Evolutionary conservation across 73 alveolate species (phyloP).

Genomic region (Symbiodinium pilosum): DNA sequence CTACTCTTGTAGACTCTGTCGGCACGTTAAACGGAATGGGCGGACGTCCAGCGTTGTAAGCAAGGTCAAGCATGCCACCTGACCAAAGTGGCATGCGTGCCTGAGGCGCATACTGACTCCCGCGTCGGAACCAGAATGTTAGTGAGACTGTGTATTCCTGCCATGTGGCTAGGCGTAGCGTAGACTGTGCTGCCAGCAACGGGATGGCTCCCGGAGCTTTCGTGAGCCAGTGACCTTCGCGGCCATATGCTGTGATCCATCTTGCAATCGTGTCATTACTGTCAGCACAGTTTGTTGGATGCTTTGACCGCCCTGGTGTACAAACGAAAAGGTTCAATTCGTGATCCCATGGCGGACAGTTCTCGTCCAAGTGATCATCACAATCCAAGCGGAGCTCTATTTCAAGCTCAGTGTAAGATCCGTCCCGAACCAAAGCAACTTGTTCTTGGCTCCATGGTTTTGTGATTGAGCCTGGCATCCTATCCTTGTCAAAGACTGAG

Average conservation of each 20-base stretch:
- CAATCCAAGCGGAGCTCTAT: conserved; percentile 44
- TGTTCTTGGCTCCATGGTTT: neutral
- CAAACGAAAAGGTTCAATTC: conserved; percentile 71
- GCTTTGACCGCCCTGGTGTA: neutral
- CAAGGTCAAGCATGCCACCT: neutral
- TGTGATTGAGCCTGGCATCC: conserved; percentile 35
- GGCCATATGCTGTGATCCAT: conserved; percentile 79
- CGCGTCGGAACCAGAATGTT: conserved; percentile 50
- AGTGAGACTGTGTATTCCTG: conserved; percentile 71
- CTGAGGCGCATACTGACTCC: neutral
- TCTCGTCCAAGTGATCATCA: conserved; percentile 65
- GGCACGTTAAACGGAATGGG: conserved; percentile 29
- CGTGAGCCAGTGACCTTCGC: conserved; percentile 65
- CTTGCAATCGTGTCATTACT: neutral
- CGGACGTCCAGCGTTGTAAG: conserved; percentile 29
- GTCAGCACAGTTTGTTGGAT: neutral
- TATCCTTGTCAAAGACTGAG: neutral
- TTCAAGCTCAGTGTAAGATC: conserved; percentile 7
- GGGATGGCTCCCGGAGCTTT: conserved; percentile 6
- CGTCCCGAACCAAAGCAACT: neutral
- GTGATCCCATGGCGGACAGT: conserved; percentile 88
- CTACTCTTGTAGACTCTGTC: neutral
- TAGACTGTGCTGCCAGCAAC: neutral
- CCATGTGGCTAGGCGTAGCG: conserved; percentile 63
- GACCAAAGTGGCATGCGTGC: neutral